These are phyloP conservation scores for Talinum fruticosum DNA, from an alignment of 148 eudicot species.

Conservation along the genomic window DNA sequence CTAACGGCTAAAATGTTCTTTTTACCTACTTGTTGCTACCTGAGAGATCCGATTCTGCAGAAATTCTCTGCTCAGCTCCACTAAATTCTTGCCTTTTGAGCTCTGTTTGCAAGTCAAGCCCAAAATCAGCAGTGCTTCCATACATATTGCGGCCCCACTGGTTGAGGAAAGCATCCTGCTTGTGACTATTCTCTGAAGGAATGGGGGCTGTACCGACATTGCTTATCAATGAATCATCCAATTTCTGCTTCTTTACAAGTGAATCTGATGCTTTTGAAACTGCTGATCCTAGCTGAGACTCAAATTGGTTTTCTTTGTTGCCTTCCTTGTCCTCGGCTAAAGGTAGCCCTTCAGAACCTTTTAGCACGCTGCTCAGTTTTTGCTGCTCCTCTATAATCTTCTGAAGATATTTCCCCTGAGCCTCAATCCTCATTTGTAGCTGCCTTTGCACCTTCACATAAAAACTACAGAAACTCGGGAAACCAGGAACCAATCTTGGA, in stretches of 20 bases:
- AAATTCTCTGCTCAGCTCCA: slow-evolving; percentile 15
- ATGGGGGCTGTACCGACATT: slow-evolving; percentile 10
- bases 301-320: slow-evolving; percentile 23
- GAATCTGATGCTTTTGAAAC: slow-evolving; percentile 28
- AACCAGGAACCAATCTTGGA: not conserved
- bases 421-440: slow-evolving; percentile 84
- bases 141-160: slow-evolving; percentile 32
- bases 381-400: slow-evolving; percentile 91
- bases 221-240: slow-evolving; percentile 28
- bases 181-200: slow-evolving; percentile 22
- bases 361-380: slow-evolving; percentile 44
- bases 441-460: slow-evolving; percentile 72
- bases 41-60: slow-evolving; percentile 13
- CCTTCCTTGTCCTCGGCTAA: slow-evolving; percentile 21
- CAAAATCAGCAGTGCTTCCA: slow-evolving; percentile 27
- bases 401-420: slow-evolving; percentile 84
- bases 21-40: slow-evolving; percentile 25
- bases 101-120: slow-evolving; percentile 28
- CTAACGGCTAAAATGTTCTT: slow-evolving; percentile 14
- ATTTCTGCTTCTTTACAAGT: slow-evolving; percentile 52
- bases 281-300: slow-evolving; percentile 32
- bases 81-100: slow-evolving; percentile 29
- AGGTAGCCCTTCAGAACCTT: slow-evolving; percentile 35
- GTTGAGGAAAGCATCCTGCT: slow-evolving; percentile 14
- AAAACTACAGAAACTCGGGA: slow-evolving; percentile 4